These are phyloP conservation scores for Rhizopus sp. DNA, from an alignment of 371 early-diverging fungal genomes.

Conservation along the genomic window DNA sequence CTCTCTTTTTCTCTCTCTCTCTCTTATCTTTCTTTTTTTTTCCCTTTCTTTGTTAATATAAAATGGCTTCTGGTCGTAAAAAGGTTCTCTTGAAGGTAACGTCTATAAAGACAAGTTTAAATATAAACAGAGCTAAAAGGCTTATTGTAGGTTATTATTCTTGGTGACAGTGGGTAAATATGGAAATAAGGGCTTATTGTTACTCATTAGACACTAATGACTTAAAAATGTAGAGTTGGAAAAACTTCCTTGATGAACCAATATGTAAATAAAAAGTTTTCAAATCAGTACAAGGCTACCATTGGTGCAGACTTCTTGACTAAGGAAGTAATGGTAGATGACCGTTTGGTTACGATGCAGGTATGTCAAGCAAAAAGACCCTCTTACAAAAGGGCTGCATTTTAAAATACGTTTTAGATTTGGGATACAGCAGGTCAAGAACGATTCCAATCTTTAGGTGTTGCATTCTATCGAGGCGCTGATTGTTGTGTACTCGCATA, in stretches of 20 bases:
- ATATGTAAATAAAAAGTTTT: constrained; percentile 98
- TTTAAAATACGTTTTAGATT: constrained; percentile 49
- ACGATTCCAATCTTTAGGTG: constrained; percentile 97
- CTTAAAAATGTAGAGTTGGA: constrained; percentile 65
- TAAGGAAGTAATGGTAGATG: constrained; percentile 93
- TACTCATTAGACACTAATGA: neutral
- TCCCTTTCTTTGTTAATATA: constrained; percentile 1
- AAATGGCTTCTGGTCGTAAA: constrained; percentile 43
- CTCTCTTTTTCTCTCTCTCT: neutral
- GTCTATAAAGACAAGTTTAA: neutral
- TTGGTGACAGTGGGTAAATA: constrained; percentile 85
- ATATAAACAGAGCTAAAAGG: neutral
- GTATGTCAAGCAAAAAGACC: constrained; percentile 34
- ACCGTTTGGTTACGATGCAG: constrained; percentile 88
- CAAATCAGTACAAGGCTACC: constrained; percentile 98
- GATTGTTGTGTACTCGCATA: constrained; percentile 98
- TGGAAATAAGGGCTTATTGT: neutral
- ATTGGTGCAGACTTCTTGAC: constrained; percentile 99
- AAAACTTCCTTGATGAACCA: constrained; percentile 99
- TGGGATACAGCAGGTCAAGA: constrained; percentile 98
- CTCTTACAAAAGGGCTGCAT: neutral
- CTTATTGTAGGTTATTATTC: constrained; percentile 73
- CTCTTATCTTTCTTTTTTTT: neutral
- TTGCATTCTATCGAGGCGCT: constrained; percentile 97
- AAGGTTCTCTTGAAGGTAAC: constrained; percentile 65